Evolutionary conservation across 345 rosid species (phyloP), one percentile per base, ranked within the genome.

Genomic region (Pelargonium nanum): DNA sequence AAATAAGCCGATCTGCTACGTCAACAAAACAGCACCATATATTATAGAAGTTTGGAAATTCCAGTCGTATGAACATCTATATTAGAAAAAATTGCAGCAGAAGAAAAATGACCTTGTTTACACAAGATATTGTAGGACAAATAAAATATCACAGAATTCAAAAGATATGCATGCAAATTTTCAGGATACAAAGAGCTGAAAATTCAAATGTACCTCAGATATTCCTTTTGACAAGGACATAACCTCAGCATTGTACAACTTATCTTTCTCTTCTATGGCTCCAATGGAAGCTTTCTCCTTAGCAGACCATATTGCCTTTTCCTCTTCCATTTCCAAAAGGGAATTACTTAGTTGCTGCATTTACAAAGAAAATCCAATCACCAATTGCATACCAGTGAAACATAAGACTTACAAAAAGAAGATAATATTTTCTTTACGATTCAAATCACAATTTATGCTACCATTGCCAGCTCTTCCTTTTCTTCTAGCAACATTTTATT

Each of bases 391-490:
- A 55, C 53, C 22, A 54, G 20, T 51, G 54, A 57, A 58, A 9
- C 6, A 54, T 6, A 71, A 32, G 48, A 40, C 15, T 40, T n/a
- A n/a, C n/a, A n/a, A n/a, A n/a, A n/a, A 28, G 48, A 40, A 40
- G 15, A 40, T 12, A 40, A 17, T 40, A 17, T 40, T 40, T 40
- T 17, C 48, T 40, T 40, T 40, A 40, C 16, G 10, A 40, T 40
- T 12, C 4, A 10, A 28, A 58, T n/a, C 48, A 13, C 50, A 58
- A 58, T 12, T 19, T 6, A 23, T 17, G 5, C 53, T 79, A 92
- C 98, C 95, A 85, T 77, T 63, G 95, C 96, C 63, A 92, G 78
- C 68, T 88, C 96, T 66, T 92, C 95, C 81, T 88, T 88, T 71
- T 88, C 95, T 76, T 83, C 83, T 70, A 72, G 72, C 80, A 85